These are phyloP conservation scores for Cladophialophora chaetospira DNA, from an alignment of 2,329 filamentous ascomycete species.

Conservation along the genomic window DNA sequence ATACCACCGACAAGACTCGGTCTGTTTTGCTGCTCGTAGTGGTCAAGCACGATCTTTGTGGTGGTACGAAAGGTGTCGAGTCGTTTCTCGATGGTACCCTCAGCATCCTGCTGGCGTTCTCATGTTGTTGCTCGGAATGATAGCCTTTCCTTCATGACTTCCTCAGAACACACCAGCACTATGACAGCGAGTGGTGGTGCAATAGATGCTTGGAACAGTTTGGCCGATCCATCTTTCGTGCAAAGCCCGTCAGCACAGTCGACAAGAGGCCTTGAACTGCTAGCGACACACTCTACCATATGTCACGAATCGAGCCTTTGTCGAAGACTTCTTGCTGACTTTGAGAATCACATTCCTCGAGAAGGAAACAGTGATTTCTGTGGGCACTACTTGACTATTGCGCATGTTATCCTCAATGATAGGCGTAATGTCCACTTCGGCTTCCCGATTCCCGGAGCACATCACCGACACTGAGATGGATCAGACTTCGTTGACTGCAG, in stretches of 20 bases:
- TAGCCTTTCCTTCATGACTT: background rate
- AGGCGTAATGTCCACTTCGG: background rate
- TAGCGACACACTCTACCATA: background rate
- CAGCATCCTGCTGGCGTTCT: background rate
- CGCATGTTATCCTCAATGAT: background rate
- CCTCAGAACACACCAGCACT: background rate
- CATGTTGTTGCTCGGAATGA: background rate
- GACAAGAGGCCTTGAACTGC: background rate
- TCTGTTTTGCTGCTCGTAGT: background rate
- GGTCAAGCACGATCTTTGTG: background rate
- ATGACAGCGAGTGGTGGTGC: background rate
- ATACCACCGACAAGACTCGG: background rate
- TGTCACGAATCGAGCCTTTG: background rate
- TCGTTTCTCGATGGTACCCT: background rate
- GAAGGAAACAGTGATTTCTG: background rate
- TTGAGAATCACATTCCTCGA: background rate
- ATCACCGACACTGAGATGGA: background rate
- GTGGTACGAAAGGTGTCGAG: background rate
- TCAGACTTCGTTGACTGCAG: background rate
- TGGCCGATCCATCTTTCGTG: background rate
- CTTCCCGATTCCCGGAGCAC: background rate
- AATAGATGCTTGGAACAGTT: background rate
- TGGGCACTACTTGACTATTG: background rate
- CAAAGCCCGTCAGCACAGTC: background rate
- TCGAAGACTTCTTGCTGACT: background rate